Evolutionary conservation across 805 yeast genomes (phyloP).

Genomic region (Sugiyamaella qingdaonensis): DNA sequence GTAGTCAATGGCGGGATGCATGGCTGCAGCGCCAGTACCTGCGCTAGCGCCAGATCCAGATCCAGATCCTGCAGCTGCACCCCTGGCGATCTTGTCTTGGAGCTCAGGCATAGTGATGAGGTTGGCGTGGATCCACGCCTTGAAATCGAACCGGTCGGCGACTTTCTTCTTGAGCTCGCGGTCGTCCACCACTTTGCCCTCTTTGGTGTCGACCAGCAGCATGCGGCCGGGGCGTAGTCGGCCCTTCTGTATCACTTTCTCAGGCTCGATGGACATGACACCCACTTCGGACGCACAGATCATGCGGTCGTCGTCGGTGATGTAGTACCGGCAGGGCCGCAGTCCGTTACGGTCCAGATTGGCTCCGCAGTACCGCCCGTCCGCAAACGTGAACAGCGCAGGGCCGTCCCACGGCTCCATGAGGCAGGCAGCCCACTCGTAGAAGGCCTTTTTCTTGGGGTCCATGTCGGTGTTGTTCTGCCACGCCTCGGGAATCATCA

Average conservation of each 20-base stretch:
- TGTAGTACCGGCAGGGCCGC: conserved; percentile 96
- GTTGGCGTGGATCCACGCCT: conserved; percentile 87
- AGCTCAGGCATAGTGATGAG: conserved; percentile 80
- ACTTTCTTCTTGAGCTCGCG: conserved; percentile 78
- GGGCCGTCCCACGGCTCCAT: conserved; percentile 99
- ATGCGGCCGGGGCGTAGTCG: conserved; percentile 94
- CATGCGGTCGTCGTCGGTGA: conserved; percentile 90
- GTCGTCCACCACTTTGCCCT: conserved; percentile 91
- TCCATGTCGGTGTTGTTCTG: conserved; percentile 84
- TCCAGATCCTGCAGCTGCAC: conserved; percentile 27
- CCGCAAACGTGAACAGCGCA: conserved; percentile 92
- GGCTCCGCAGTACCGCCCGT: conserved; percentile 98
- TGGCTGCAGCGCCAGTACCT: no score
- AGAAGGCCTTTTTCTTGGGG: conserved; percentile 87
- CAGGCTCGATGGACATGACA: conserved; percentile 84
- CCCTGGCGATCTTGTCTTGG: conserved; percentile 50
- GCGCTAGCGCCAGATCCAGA: no score
- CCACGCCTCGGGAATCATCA: conserved; percentile 97
- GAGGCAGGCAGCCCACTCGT: conserved; percentile 98
- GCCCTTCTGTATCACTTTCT: conserved; percentile 81
- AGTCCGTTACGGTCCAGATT: conserved; percentile 95
- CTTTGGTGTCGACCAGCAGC: conserved; percentile 90
- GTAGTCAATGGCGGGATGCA: conserved; percentile 19
- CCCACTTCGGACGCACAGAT: conserved; percentile 99
- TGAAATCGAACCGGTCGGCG: conserved; percentile 82